Evolutionary conservation across 306 rosid genomes (phyloP).

Genomic region (Medicago ruthenica): DNA sequence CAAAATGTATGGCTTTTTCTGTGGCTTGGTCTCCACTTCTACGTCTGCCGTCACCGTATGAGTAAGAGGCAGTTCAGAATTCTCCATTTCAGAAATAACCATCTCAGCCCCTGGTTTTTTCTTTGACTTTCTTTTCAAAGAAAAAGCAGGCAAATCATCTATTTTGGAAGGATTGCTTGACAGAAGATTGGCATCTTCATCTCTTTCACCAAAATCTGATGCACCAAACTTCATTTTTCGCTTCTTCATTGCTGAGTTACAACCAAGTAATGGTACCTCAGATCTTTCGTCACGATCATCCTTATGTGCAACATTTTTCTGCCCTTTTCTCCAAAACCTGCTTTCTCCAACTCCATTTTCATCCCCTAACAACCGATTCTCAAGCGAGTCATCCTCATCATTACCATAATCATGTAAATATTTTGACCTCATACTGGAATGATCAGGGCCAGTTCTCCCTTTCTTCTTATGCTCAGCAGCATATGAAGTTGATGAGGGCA

Average conservation of each 20-base stretch:
- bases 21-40: conserved; percentile 86
- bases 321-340: conserved; percentile 59
- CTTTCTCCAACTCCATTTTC: conserved; percentile 58
- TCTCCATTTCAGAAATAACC: conserved; percentile 66
- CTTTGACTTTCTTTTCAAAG: conserved; percentile 69
- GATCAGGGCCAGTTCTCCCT: conserved; percentile 54
- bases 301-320: conserved; percentile 53
- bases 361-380: conserved; percentile 53
- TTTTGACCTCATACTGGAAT: conserved; percentile 49
- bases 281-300: conserved; percentile 58
- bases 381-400: conserved; percentile 66
- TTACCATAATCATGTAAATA: conserved; percentile 56
- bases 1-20: conserved; percentile 75
- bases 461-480: conserved; percentile 60
- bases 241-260: conserved; percentile 69
- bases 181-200: conserved; percentile 55
- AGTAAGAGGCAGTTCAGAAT: conserved; percentile 57
- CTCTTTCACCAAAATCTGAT: conserved; percentile 54
- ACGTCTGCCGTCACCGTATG: conserved; percentile 62
- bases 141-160: conserved; percentile 54
- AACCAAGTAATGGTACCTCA: conserved; percentile 72
- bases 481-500: conserved; percentile 53
- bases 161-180: conserved; percentile 45
- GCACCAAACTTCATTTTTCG: conserved; percentile 66
- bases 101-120: conserved; percentile 67